Evolutionary conservation across 1,284 basidiomycete species (phyloP).

Genomic region (Trichosporon asahii): DNA sequence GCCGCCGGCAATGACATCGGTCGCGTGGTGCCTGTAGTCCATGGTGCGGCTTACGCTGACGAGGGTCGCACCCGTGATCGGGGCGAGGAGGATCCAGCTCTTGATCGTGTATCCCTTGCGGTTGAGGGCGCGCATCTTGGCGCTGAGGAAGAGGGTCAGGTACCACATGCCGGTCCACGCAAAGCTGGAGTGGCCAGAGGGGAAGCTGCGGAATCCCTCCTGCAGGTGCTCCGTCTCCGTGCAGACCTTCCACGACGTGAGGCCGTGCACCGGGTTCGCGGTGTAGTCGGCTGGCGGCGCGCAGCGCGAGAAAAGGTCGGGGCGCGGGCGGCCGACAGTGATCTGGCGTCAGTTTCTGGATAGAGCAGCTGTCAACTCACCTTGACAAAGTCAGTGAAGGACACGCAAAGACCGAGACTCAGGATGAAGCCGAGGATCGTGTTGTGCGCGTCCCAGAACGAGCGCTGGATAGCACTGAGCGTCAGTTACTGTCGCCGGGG

Average conservation of each 20-base stretch:
- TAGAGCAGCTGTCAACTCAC: constrained; percentile 25
- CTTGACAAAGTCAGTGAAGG: constrained; percentile 80
- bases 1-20: constrained; percentile 46
- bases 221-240: constrained; percentile 67
- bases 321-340: constrained; percentile 81
- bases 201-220: constrained; percentile 90
- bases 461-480: constrained; percentile 60
- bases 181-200: constrained; percentile 80
- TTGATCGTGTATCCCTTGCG: constrained; percentile 74
- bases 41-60: constrained; percentile 84
- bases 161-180: constrained; percentile 51
- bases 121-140: constrained; percentile 79
- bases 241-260: constrained; percentile 74
- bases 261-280: constrained; percentile 65
- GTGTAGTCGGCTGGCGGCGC: constrained; percentile 63
- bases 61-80: constrained; percentile 72
- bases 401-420: constrained; percentile 50
- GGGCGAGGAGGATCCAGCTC: constrained; percentile 76
- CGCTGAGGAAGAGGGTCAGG: constrained; percentile 55
- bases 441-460: constrained; percentile 84
- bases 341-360: constrained; percentile 33
- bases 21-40: constrained; percentile 50
- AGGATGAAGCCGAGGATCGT: constrained; percentile 62
- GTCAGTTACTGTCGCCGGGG: no score
- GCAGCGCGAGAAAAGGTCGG: constrained; percentile 79